Conservation (phyloP, 768 basidiomycete genomes). For the Termitomyces sp. region DNA sequence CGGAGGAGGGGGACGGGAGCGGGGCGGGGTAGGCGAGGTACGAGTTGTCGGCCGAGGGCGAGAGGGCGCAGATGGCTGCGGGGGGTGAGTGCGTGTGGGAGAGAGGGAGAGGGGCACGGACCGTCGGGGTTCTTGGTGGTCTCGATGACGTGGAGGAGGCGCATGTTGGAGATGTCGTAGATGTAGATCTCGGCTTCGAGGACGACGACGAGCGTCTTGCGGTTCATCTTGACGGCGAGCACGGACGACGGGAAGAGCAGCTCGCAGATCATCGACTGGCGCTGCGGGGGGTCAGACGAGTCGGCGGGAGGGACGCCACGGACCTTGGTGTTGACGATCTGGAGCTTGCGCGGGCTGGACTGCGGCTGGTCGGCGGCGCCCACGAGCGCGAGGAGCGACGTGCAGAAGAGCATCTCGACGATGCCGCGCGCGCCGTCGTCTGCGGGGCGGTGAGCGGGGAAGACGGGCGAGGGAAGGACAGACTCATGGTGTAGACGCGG, state of each 20-base stretch:
- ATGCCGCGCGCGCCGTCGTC: slow-evolving; percentile 94
- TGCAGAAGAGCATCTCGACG: slow-evolving; percentile 99
- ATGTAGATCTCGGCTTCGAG: slow-evolving; percentile 98
- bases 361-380: slow-evolving; percentile 91
- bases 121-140: slow-evolving; percentile 95
- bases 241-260: slow-evolving; percentile 95
- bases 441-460: slow-evolving; percentile 18
- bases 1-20: slow-evolving; percentile 78
- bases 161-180: slow-evolving; percentile 99
- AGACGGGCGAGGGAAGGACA: background rate
- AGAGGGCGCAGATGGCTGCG: slow-evolving; percentile 88
- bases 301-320: no score
- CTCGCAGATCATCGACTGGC: slow-evolving; percentile 98
- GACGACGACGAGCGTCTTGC: slow-evolving; percentile 93
- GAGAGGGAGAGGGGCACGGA: slow-evolving; percentile 24
- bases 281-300: slow-evolving; percentile 33
- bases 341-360: slow-evolving; percentile 87
- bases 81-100: background rate
- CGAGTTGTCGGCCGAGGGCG: slow-evolving; percentile 87
- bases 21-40: slow-evolving; percentile 50
- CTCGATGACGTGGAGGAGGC: slow-evolving; percentile 94
- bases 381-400: slow-evolving; percentile 93
- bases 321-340: slow-evolving; percentile 97
- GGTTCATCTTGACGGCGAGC: slow-evolving; percentile 95
- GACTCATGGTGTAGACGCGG: slow-evolving; percentile 91